These are phyloP conservation scores for Teratosphaeriaceae sp. DNA, from an alignment of 2,329 filamentous ascomycete genomes.

Conservation along the genomic window DNA sequence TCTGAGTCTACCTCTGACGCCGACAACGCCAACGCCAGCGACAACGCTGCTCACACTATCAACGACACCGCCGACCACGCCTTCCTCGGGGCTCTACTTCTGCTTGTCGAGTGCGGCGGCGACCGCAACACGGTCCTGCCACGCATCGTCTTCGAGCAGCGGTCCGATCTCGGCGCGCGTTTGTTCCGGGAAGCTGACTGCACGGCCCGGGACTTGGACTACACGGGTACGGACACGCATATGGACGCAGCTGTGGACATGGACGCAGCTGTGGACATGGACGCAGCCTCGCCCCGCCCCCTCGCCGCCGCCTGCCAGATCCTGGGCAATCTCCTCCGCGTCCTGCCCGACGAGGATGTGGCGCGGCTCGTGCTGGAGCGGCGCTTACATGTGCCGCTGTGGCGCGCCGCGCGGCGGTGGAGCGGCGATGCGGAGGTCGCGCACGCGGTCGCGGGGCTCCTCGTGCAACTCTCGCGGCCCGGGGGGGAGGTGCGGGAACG, in stretches of 20 bases:
- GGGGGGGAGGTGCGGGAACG: conserved; percentile 14
- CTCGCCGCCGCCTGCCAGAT: conserved; percentile 22
- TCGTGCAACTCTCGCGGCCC: conserved; percentile 23
- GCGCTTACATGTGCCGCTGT: conserved; percentile 9
- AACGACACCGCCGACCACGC: too few relatives aligned
- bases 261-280: background rate
- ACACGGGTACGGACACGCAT: too few relatives aligned
- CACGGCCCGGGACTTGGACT: too few relatives aligned
- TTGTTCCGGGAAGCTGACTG: too few relatives aligned
- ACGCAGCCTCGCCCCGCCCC: background rate
- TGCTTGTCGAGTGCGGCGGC: too few relatives aligned
- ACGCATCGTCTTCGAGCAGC: too few relatives aligned
- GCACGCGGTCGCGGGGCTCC: conserved; percentile 23
- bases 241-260: background rate
- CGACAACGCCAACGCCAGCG: too few relatives aligned
- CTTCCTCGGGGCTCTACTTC: too few relatives aligned
- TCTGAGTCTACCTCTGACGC: too few relatives aligned
- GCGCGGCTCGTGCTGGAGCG: conserved; percentile 8
- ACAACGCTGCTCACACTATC: background rate
- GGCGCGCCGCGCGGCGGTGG: conserved; percentile 6
- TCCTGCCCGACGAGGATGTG: conserved; percentile 6
- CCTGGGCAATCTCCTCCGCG: conserved; percentile 24
- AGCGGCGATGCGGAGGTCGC: conserved; percentile 16
- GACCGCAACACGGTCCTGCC: too few relatives aligned
- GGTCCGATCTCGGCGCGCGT: too few relatives aligned